Evolutionary conservation across 129 eudicot genomes (phyloP).

Genomic region (Chrysanthemum lavandulifolium): DNA sequence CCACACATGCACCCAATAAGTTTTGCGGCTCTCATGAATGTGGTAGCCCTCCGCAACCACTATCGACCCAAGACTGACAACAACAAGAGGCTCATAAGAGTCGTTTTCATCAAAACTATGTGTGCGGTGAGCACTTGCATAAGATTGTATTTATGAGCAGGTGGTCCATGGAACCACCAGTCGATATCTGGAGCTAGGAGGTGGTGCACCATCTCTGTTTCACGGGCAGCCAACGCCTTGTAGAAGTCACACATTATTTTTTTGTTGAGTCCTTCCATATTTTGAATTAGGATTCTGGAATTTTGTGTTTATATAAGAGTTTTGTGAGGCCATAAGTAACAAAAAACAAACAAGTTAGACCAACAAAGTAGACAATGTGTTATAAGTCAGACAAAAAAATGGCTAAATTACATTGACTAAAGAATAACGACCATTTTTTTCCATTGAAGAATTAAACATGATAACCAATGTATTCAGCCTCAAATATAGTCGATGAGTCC

Average conservation of each 20-base stretch:
- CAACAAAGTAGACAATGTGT: no score
- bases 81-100: constrained; percentile 26
- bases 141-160: constrained; percentile 24
- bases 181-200: constrained; percentile 46
- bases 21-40: constrained; percentile 13
- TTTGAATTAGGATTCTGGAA: background rate
- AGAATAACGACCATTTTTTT: no score
- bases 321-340: background rate
- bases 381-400: no score
- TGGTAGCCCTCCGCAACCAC: constrained; percentile 41
- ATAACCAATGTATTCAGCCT: no score
- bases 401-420: no score
- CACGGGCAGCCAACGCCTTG: background rate
- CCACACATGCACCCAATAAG: constrained; percentile 61
- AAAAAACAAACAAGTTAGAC: background rate
- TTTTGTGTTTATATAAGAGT: constrained; percentile 5
- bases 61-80: constrained; percentile 32
- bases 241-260: background rate
- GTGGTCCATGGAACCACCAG: constrained; percentile 49
- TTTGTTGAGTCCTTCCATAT: constrained; percentile 27
- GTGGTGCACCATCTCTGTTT: constrained; percentile 21
- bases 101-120: background rate
- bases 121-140: constrained; percentile 36
- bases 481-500: no score
- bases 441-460: no score